Evolutionary conservation across 352 stramenopile species (phyloP), one percentile per base, ranked within the genome.

Genomic region (Phytopythium litorale): DNA sequence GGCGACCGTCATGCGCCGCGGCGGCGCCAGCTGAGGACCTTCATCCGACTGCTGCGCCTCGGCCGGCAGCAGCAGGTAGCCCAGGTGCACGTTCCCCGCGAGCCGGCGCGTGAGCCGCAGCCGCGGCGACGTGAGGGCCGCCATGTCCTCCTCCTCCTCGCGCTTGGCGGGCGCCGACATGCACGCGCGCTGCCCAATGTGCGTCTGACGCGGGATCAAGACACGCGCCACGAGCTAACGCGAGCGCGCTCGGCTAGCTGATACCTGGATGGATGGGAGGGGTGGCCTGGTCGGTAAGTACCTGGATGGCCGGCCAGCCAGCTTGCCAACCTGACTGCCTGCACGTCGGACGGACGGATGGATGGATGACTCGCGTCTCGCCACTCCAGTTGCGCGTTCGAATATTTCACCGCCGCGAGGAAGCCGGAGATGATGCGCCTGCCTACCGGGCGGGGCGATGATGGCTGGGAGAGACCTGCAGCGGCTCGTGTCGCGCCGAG

Each of bases 71-170:
- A 71, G 58, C 64, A 78, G 63, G 13, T 63, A 25, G 21, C 67
- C 71, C 9, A 78, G 58, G 56, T 73, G 69, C 42, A 78, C 68
- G 42, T 78, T 65, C 13, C 62, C n/a, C 18, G 65, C 66, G 25
- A 78, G 56, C 21, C 71, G 65, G 48, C 60, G 68, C 15, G 63
- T 58, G 52, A 78, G 65, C 11, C 67, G 59, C 35, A 78, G 66
- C 12, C 67, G 59, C 11, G 59, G 45, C 37, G 67, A 50, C 55
- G 55, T 58, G 35, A 25, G 18, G 4, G 53, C 53, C 53, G 35
- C 35, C 35, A 49, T 49, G 32, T 48, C 53, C 9, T 56, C 51
- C 30, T 43, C 30, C 30, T 58, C 52, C 19, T 45, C 32, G 52
- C 35, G 13, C 28, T 54, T 54, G 48, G 23, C 52, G 19, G 11